Evolutionary conservation across 163 green algal genomes (phyloP), one percentile per base, ranked within the genome.

Genomic region (Trebouxia gelatinosa): DNA sequence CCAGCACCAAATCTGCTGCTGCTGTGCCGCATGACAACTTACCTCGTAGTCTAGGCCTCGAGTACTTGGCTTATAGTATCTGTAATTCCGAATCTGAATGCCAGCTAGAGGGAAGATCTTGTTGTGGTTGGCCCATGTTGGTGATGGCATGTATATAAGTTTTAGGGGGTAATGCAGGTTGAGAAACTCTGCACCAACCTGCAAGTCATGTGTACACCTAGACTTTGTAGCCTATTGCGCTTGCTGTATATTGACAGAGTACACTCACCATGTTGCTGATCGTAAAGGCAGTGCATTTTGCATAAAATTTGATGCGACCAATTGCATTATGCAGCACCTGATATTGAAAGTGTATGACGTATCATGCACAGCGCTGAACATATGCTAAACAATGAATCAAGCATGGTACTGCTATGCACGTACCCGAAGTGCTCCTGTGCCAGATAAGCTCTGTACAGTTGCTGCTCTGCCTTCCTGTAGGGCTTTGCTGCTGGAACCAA

Each of bases 111-210:
- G 75, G 75, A 92, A 92, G 74, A 92, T 93, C 74, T 91, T 93
- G 78, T 90, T 85, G 86, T 95, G 90, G 82, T 94, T 95, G 57
- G 81, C 81, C 89, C 90, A 94, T 13, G 86, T 91, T 50, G 90
- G 90, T 28, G 83, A 77, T 16, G 90, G 87, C 58, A 94, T 79
- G 72, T 89, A 89, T 17, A 93, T 81, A 3, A 82, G 31, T 40
- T 86, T 85, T 50, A 67, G 37, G 5, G 82, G 79, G 68, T 92
- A 88, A 80, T 92, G 89, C 5, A 59, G 62, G 7, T 80, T 78
- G 31, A 94, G 75, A 39, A 93, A 92, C 82, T 91, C 87, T 1
- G 80, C 88, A 4, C 88, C 90, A 65, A 88, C 84, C 75, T 82
- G 78, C 13, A 37, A 39, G 59, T 54, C 9, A 54, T 54, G n/a